A percentile compares a stretch with the other conserved stretches of the same genome.
Conservation (phyloP, 495 filamentous ascomycete genomes). For the Tuber aestivum region DNA sequence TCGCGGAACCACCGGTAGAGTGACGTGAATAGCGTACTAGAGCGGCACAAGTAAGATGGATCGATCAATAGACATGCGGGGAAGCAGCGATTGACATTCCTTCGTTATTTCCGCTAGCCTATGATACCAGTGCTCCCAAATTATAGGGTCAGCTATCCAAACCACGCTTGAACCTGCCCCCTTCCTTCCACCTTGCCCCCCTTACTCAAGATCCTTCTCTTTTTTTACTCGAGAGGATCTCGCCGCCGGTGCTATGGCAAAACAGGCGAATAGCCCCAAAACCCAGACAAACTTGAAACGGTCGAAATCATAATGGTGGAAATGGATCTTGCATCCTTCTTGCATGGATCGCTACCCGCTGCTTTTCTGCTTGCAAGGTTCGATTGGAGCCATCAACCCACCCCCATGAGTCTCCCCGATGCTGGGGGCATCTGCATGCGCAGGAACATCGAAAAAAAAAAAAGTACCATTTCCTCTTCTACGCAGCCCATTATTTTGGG, state of each 20-base stretch:
- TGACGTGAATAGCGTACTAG: background rate
- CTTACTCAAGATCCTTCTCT: background rate
- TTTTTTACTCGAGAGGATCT: background rate
- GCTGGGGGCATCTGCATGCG: background rate
- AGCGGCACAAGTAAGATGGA: background rate
- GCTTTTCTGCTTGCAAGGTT: background rate
- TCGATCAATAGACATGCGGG: background rate
- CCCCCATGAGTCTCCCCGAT: background rate
- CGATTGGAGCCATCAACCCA: background rate
- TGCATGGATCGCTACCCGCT: slow-evolving; percentile 1
- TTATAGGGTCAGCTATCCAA: background rate
- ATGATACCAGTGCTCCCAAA: background rate
- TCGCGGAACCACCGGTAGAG: background rate
- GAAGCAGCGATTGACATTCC: background rate
- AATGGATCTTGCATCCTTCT: slow-evolving; percentile 6
- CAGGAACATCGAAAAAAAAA: background rate
- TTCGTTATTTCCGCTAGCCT: background rate
- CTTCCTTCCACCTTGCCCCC: background rate
- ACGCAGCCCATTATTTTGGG: background rate
- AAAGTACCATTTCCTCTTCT: background rate
- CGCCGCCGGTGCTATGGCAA: background rate
- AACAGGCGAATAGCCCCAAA: background rate
- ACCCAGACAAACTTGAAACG: slow-evolving; percentile 3
- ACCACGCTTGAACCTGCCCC: background rate
- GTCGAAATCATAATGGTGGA: slow-evolving; percentile 2